Evolutionary conservation across 2,329 filamentous ascomycete species (phyloP).

Genomic region (Neocucurbitaria cava): DNA sequence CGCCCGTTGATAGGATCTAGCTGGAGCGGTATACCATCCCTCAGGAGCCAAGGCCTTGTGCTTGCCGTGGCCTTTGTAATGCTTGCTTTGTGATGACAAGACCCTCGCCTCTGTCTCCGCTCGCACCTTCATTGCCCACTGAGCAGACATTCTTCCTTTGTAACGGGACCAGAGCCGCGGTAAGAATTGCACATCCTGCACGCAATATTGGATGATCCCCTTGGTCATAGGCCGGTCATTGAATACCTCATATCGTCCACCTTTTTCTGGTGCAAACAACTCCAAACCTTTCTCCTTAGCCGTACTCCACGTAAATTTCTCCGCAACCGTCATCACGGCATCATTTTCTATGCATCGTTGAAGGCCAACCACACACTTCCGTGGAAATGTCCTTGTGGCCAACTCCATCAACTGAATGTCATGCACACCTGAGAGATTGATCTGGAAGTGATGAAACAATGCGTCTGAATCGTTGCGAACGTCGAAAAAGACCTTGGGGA

Average conservation of each 20-base stretch:
- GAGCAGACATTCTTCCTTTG: no score
- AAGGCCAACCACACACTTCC: slow-evolving; percentile 1
- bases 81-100: no score
- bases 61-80: no score
- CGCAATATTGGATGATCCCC: slow-evolving; percentile 37
- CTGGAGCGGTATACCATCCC: no score
- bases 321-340: background rate
- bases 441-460: slow-evolving; percentile 22
- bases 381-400: background rate
- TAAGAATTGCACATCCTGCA: slow-evolving; percentile 28
- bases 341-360: background rate
- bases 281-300: slow-evolving; percentile 27
- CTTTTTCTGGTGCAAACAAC: slow-evolving; percentile 29
- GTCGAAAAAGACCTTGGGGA: slow-evolving; percentile 40
- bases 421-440: slow-evolving; percentile 2
- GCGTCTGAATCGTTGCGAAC: slow-evolving; percentile 38
- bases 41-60: no score
- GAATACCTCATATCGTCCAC: slow-evolving; percentile 39
- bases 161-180: slow-evolving; percentile 3
- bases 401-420: slow-evolving; percentile 13
- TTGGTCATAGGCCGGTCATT: slow-evolving; percentile 33
- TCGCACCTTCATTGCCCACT: no score
- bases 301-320: slow-evolving; percentile 12
- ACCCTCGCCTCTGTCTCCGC: no score
- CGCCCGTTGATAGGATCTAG: no score